These are phyloP conservation scores for Pseudocercospora eumusae DNA, from an alignment of 2,329 filamentous ascomycete genomes.

Conservation along the genomic window DNA sequence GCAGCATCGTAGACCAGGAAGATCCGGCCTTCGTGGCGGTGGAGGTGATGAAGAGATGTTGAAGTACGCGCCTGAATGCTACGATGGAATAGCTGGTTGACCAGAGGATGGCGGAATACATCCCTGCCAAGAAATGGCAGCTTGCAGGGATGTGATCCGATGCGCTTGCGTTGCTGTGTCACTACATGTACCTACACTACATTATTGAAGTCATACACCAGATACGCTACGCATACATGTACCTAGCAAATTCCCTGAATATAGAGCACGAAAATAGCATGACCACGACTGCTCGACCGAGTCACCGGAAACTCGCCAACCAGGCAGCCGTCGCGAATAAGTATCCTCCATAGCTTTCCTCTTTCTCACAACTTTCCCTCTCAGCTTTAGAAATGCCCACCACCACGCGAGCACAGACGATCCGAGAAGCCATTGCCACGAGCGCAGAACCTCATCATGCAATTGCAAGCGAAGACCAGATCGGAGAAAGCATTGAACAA, in stretches of 20 bases:
- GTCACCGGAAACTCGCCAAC: neutral
- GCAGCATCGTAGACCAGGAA: neutral
- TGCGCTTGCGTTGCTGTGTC: neutral
- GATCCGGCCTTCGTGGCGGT: neutral
- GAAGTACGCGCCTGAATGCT: neutral
- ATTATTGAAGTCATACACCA: neutral
- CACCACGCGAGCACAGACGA: constrained; percentile 17
- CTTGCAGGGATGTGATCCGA: neutral
- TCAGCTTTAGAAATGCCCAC: constrained; percentile 24
- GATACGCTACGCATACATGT: neutral
- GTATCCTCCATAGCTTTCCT: constrained; percentile 7
- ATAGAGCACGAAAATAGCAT: neutral
- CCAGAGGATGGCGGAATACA: neutral
- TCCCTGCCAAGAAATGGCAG: neutral
- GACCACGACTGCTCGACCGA: neutral
- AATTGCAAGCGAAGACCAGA: constrained; percentile 11
- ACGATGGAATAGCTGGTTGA: neutral
- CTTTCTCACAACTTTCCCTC: neutral
- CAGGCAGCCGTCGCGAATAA: constrained; percentile 6
- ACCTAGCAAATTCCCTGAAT: neutral
- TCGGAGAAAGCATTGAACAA: constrained; percentile 7
- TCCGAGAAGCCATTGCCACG: constrained; percentile 21
- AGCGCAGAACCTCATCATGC: constrained; percentile 20
- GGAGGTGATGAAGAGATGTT: neutral
- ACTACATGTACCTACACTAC: too few relatives aligned